Evolutionary conservation across 371 early-diverging fungal species (phyloP), one percentile per base, ranked within the genome.

Genomic region (Rhizopus sp.): DNA sequence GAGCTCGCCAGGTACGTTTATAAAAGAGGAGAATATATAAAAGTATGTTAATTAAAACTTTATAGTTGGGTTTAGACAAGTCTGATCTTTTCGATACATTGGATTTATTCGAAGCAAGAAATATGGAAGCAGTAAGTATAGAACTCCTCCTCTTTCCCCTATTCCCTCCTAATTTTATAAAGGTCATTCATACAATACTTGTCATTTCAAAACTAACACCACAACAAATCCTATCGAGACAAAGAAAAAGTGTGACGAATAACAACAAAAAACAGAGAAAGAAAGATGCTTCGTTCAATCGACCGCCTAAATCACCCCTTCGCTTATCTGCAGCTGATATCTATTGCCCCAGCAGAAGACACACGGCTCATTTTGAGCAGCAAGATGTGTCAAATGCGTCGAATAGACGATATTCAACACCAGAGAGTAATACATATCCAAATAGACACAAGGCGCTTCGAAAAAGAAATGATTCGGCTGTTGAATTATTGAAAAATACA

Each of bases 81-180:
- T 72, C 86, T 32, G 92, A 94, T 62, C 66, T 93, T 48, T 96
- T 96, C 70, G 88, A 93, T 66, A 95, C 97, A 4, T 85, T 90
- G 2, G 97, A 96, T 70, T 69, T 96, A 33, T 93, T 88, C 60
- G 95, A 96, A 48, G 91, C 84, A 51, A 93, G 90, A 69, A 88
- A 94, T 70, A 88, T 95, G 84, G 72, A 77, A 30, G 85, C 85
- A 59, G 91, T 91, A 73, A 57, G 60, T 46, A 10, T 16, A 29
- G n/a, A n/a, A 10, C n/a, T 33, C 37, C 5, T 51, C 3, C n/a
- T 31, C 23, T 10, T 23, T 52, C 35, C 35, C 17, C 16, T 45
- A 51, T 34, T 40, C 16, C n/a, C n/a, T 42, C 46, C 23, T 52
- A 10, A 41, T 12, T 50, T 33, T 42, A 50, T 40, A 35, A 46